Percentiles rank a stretch among this genome's conserved stretches.
Conservation (phyloP, 768 basidiomycete genomes). For the Boletus patriciae region DNA sequence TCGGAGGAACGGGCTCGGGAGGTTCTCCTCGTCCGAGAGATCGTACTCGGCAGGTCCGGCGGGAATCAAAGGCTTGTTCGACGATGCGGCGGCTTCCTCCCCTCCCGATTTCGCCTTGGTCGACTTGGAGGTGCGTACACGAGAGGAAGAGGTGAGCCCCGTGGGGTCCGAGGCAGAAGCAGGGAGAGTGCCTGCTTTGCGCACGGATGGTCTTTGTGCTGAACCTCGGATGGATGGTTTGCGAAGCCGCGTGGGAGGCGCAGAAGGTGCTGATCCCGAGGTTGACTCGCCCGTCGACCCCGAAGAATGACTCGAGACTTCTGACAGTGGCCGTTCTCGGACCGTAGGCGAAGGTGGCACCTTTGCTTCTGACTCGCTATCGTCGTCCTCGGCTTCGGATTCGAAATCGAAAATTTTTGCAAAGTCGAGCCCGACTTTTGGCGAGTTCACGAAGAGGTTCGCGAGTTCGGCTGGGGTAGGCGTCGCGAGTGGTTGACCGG, state of each 20-base stretch:
- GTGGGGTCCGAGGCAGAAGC: slow-evolving; percentile 44
- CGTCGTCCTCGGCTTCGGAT: slow-evolving; percentile 30
- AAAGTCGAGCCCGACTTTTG: slow-evolving; percentile 72
- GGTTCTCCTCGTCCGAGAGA: slow-evolving; percentile 75
- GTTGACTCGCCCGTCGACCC: slow-evolving; percentile 27
- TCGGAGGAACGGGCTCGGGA: slow-evolving; percentile 82
- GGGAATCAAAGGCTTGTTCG: slow-evolving; percentile 19
- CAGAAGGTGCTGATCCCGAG: slow-evolving; percentile 19
- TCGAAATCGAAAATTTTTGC: slow-evolving; percentile 75
- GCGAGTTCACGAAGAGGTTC: slow-evolving; percentile 66
- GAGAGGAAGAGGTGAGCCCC: slow-evolving; percentile 27
- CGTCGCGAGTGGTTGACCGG: slow-evolving; percentile 72
- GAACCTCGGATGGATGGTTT: slow-evolving; percentile 56
- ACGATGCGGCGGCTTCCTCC: not conserved
- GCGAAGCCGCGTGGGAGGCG: slow-evolving; percentile 51
- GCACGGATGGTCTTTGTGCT: slow-evolving; percentile 30
- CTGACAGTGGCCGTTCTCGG: slow-evolving; percentile 40
- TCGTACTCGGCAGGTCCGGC: slow-evolving; percentile 55
- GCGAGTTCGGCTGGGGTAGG: slow-evolving; percentile 67
- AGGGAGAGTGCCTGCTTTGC: slow-evolving; percentile 26
- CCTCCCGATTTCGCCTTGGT: slow-evolving; percentile 11
- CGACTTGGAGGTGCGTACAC: slow-evolving; percentile 16
- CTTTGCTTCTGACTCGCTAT: slow-evolving; percentile 29
- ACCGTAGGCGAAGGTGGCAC: slow-evolving; percentile 50
- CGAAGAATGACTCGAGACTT: slow-evolving; percentile 26